phyloP scores from a whole-genome alignment of 768 basidiomycete genomes.

The Mrakia blollopis region DNA sequence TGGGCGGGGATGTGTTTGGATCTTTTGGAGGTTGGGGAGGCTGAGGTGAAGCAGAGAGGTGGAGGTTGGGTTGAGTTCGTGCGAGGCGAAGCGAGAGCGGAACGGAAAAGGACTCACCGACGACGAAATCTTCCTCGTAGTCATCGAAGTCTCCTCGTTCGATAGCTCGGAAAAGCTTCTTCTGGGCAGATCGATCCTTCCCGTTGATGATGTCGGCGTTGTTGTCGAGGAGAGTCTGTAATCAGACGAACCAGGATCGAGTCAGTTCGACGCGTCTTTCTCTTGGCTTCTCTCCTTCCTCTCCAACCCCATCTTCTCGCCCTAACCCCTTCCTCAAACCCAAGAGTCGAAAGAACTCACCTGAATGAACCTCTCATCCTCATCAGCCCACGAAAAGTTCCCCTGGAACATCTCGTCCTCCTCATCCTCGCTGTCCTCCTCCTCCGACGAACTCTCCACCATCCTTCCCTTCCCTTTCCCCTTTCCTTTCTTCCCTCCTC shows the following conservation, averaged over 20 bases:
- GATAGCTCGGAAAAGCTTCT: conserved; percentile 59
- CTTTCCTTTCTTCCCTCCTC: neutral
- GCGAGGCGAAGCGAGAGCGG: neutral
- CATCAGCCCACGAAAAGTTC: conserved; percentile 49
- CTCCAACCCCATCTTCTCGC: neutral
- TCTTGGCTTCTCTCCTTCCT: neutral
- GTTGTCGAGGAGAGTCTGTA: conserved; percentile 59
- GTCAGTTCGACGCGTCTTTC: neutral
- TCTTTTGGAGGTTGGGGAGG: conserved; percentile 47
- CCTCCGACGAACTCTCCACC: conserved; percentile 6
- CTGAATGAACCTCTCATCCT: conserved; percentile 59
- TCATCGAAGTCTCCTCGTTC: conserved; percentile 53
- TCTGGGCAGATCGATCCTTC: conserved; percentile 52
- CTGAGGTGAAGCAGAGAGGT: conserved; percentile 38
- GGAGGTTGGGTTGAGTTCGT: neutral
- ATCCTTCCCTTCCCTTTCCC: conserved; percentile 23
- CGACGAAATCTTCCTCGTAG: conserved; percentile 34
- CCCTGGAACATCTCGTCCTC: conserved; percentile 40
- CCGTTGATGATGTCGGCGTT: conserved; percentile 53
- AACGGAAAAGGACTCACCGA: conserved; percentile 41
- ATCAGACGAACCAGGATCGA: no score
- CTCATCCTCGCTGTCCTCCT: conserved; percentile 34
- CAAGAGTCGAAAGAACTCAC: conserved; percentile 44
- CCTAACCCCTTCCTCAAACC: neutral
- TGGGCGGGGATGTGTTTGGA: conserved; percentile 51